Evolutionary conservation across 768 basidiomycete species (phyloP), one percentile per base, ranked within the genome.

Genomic region (Punctularia strigosozonata): DNA sequence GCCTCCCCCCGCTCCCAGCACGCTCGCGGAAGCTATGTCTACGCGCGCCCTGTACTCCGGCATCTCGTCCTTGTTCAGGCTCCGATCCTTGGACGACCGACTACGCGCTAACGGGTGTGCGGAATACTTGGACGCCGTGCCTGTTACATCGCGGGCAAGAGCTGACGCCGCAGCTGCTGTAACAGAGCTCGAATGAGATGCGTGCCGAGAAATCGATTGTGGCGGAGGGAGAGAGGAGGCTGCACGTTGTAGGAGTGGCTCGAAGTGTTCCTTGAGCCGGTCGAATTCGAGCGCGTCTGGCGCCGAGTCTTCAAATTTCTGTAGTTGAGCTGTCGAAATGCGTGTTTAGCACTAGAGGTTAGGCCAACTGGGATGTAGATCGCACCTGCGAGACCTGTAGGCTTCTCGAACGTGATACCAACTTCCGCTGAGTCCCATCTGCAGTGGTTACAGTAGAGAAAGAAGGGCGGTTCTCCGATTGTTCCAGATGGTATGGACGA

Each of bases 371-470:
- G 26, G 34, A 15, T 18, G 18, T 18, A 51, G n/a, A n/a, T n/a
- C 77, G 47, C 43, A 94, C 94, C 76, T 43, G 92, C 91, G 21
- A 99, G 73, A 13, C 94, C 91, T 1, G 92, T 95, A 1, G 92
- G 87, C 55, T 98, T 99, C 52, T 97, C 92, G 49, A 98, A 98
- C 8, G 77, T 84, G 52, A 92, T 86, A 0, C 84, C 88, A 1
- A 91, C 78, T 56, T 90, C 79, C 2, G 80, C 77, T 42, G 91
- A 95, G 55, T 91, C 87, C 94, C 95, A 99, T 54, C 86, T 69
- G 50, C 95, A 99, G 54, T 82, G 77, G 45, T 85, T 81, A 59
- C 95, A 99, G 51, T 82, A 81, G 2, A 99, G 68, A 52, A 88
- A 77, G 64, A 90, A 98, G 1, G 90, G 90, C 1, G 90, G 78